Conservation (phyloP, 495 filamentous ascomycete genomes). For the Aspergillus bertholletiae region DNA sequence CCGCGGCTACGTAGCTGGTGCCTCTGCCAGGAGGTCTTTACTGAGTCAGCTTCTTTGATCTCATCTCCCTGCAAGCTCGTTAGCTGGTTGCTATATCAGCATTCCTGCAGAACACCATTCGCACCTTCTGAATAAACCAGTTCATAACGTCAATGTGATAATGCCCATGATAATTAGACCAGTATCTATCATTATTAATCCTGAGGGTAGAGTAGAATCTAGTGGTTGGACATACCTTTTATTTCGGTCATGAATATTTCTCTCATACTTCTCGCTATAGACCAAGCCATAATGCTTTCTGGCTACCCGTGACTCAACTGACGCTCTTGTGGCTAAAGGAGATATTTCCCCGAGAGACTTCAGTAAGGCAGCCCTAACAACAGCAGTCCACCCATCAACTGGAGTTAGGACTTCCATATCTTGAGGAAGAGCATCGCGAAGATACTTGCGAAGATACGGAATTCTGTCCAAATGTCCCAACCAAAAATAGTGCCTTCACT, state of each 20-base stretch:
- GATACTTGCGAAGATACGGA: conserved; percentile 48
- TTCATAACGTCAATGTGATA: conserved; percentile 17
- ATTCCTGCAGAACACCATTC: not conserved
- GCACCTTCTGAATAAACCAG: conserved; percentile 28
- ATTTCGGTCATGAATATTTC: conserved; percentile 15
- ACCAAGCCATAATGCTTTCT: conserved; percentile 36
- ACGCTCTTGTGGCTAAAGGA: conserved; percentile 16
- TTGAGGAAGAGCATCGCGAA: conserved; percentile 13
- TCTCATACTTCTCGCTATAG: conserved; percentile 8
- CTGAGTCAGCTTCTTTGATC: conserved; percentile 21
- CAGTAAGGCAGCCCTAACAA: conserved; percentile 40
- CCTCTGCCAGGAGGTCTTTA: conserved; percentile 6
- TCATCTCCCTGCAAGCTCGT: conserved; percentile 12
- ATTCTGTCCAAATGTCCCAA: conserved; percentile 70
- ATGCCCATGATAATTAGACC: conserved; percentile 16
- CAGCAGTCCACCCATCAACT: conserved; percentile 37
- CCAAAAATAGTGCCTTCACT: conserved; percentile 56
- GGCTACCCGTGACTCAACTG: conserved; percentile 30
- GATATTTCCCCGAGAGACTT: conserved; percentile 26
- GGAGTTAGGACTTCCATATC: conserved; percentile 22
- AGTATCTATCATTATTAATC: conserved; percentile 11
- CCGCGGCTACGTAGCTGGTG: conserved; percentile 6
- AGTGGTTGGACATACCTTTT: conserved; percentile 16
- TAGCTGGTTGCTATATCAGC: not conserved
- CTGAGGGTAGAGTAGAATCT: not conserved